Base-by-base conservation (phyloP, 495 filamentous ascomycete species). In the Clavariopsis aquatica region DNA sequence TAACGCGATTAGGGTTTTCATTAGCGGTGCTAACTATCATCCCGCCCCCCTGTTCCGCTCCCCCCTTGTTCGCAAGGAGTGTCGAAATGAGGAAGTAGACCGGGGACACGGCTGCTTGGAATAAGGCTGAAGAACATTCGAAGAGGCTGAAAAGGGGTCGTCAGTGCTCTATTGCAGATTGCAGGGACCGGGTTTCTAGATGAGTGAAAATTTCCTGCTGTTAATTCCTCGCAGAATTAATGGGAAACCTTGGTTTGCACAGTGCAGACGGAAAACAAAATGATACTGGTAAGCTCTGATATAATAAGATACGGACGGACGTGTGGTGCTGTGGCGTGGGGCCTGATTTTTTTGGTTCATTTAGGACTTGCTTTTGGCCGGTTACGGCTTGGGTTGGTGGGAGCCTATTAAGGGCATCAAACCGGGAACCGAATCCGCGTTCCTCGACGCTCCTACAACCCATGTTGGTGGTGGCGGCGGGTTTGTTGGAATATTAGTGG, bases 101-200 rank as follows among this genome's bases (percentile, higher is more conserved):
- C 38, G 38, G 53, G 29, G 29, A 3, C 53, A 23, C 43, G 53
- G 29, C 43, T 38, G 53, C 7, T 6, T 9, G n/a, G 27, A 43
- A 58, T 56, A 56, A 58, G 36, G 55, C 55, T 58, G 36, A 49
- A 58, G 55, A 58, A 58, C 55, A 27, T 58, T 58, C 20, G 38
- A 58, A 46, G n/a, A 1, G 38, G 38, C 36, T 1, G 38, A 24
- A 58, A 46, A 58, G 55, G 55, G 55, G 55, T 27, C 29, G 55
- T 58, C 55, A 58, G 55, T 58, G 55, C 55, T 29, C 19, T 45
- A 9, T 10, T 1, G 45, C 3, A 26, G 36, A 34, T 34, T 34
- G 31, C 54, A 43, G 31, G 36, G 55, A 28, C 55, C 36, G 12
- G 55, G 24, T 6, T 29, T 7, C 55, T n/a, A 41, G 55, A 58